Conservation (phyloP, 805 yeast species). For the Maudiozyma bulderi region DNA sequence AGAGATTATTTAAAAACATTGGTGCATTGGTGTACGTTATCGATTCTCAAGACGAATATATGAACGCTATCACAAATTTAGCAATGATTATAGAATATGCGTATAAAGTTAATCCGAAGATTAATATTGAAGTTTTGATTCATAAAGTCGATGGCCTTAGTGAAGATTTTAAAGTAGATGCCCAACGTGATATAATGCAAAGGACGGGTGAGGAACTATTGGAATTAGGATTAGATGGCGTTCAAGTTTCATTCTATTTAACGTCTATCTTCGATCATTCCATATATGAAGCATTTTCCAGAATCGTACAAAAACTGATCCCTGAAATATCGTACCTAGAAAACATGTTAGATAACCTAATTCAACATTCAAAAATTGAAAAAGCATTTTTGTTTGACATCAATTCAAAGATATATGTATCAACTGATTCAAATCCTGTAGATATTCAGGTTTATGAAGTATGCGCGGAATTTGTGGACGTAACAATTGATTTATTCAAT, state of each 20-base stretch:
- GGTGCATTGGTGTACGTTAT: conserved; percentile 92
- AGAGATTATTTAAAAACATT: conserved; percentile 63
- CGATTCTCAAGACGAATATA: conserved; percentile 90
- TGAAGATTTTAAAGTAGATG: conserved; percentile 89
- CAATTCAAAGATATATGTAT: conserved; percentile 86
- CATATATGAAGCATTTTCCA: conserved; percentile 87
- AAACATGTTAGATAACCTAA: conserved; percentile 76
- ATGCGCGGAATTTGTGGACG: conserved; percentile 94
- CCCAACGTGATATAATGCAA: conserved; percentile 94
- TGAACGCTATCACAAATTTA: conserved; percentile 80
- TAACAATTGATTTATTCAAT: conserved; percentile 79
- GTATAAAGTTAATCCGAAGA: conserved; percentile 68
- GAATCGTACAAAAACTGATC: conserved; percentile 84
- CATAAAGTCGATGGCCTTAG: conserved; percentile 93
- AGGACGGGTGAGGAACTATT: conserved; percentile 86
- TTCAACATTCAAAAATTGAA: conserved; percentile 83
- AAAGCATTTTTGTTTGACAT: conserved; percentile 89
- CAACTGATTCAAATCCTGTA: conserved; percentile 92
- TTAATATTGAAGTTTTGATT: conserved; percentile 84
- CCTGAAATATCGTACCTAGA: conserved; percentile 84
- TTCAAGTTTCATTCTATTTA: conserved; percentile 80
- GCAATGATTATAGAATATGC: conserved; percentile 86
- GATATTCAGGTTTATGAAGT: conserved; percentile 93
- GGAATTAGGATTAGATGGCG: conserved; percentile 85
- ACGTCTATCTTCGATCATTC: conserved; percentile 95